These are phyloP conservation scores for Pholiota molesta DNA, from an alignment of 768 basidiomycete species.

Conservation along the genomic window DNA sequence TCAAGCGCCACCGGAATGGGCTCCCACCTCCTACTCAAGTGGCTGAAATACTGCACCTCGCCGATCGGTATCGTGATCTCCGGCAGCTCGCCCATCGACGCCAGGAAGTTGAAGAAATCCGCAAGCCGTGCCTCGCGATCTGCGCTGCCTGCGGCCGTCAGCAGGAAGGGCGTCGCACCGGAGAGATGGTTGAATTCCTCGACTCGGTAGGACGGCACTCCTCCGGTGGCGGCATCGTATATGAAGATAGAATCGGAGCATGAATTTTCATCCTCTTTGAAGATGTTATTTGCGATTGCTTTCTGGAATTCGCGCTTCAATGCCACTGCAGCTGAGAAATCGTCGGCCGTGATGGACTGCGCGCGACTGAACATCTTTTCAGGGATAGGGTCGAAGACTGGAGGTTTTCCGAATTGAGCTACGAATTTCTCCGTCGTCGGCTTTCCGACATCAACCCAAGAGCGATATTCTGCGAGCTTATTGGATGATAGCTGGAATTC, in stretches of 20 bases:
- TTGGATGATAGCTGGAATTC: conserved; percentile 34
- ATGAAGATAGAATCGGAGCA: conserved; percentile 40
- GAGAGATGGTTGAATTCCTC: conserved; percentile 35
- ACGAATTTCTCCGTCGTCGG: conserved; percentile 31
- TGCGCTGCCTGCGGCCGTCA: conserved; percentile 21
- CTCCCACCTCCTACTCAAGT: conserved; percentile 34
- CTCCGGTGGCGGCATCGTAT: conserved; percentile 38
- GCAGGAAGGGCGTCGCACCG: conserved; percentile 31
- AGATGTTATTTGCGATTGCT: conserved; percentile 26
- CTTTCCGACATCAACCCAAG: conserved; percentile 36
- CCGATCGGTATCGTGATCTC: conserved; percentile 41
- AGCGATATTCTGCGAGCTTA: conserved; percentile 37
- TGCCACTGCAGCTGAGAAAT: conserved; percentile 29
- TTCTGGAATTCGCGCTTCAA: conserved; percentile 30
- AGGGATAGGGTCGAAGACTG: conserved; percentile 35
- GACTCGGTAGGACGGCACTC: conserved; percentile 36
- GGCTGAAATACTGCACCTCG: conserved; percentile 37
- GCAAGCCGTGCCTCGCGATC: conserved; percentile 18
- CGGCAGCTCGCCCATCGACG: conserved; percentile 41
- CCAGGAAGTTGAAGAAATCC: conserved; percentile 36
- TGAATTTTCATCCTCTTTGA: conserved; percentile 31
- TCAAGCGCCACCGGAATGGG: conserved; percentile 40
- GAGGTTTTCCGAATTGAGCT: conserved; percentile 23
- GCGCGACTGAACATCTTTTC: conserved; percentile 33
- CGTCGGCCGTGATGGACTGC: conserved; percentile 23